Evolutionary conservation across 192 early-diverging fungal species (phyloP).

Genomic region (Nowakowskiella sp.): DNA sequence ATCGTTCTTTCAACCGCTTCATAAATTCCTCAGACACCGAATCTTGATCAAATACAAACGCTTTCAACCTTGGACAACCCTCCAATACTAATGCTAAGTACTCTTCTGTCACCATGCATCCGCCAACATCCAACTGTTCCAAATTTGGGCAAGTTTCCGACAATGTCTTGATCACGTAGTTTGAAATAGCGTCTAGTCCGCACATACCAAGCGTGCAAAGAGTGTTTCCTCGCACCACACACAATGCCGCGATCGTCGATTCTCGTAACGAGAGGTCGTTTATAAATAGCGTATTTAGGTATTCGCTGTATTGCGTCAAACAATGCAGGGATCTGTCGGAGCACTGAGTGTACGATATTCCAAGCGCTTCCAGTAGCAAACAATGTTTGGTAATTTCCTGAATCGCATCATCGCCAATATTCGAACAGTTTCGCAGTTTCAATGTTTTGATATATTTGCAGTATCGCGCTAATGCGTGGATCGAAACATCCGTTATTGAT

Average conservation of each 20-base stretch:
- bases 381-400: conserved; percentile 1
- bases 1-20: not conserved
- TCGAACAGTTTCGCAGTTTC: conserved; percentile 15
- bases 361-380: conserved; percentile 5
- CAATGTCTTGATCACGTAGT: not conserved
- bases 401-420: conserved; percentile 5
- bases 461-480: not conserved
- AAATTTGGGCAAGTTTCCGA: not conserved
- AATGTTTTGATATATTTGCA: conserved; percentile 7
- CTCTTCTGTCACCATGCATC: conserved; percentile 1
- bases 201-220: conserved; percentile 13
- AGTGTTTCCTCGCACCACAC: not conserved
- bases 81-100: not conserved
- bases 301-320: not conserved
- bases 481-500: conserved; percentile 11
- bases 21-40: conserved; percentile 5
- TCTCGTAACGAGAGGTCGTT: conserved; percentile 13
- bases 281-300: conserved; percentile 21
- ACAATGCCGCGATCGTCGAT: not conserved
- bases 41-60: conserved; percentile 2
- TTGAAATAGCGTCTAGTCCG: conserved; percentile 4
- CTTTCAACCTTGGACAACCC: conserved; percentile 2
- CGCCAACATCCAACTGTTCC: conserved; percentile 5
- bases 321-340: conserved; percentile 2
- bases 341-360: conserved; percentile 18